Percentiles rank a stretch among this genome's conserved stretches.
Evolutionary conservation across 129 eudicot genomes (phyloP).

Genomic region (Artemisia tridentata): DNA sequence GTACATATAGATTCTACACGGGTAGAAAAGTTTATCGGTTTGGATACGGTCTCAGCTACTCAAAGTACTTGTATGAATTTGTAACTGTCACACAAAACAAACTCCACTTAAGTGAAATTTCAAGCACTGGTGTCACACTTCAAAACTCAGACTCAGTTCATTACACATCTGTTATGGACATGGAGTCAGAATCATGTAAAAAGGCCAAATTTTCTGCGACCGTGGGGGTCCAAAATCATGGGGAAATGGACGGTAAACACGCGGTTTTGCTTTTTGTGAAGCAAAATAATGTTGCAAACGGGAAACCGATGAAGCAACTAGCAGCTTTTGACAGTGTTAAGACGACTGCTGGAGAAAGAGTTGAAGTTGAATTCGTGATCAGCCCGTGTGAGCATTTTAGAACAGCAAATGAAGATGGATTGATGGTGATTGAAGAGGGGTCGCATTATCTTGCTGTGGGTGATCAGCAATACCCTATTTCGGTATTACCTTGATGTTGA

Average conservation of each 20-base stretch:
- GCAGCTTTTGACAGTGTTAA: conserved; percentile 44
- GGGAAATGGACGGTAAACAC: conserved; percentile 48
- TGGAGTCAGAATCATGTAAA: conserved; percentile 35
- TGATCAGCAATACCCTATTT: conserved; percentile 46
- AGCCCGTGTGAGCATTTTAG: conserved; percentile 77
- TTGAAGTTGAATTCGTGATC: conserved; percentile 40
- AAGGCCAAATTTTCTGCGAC: conserved; percentile 41
- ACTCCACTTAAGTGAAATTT: conserved; percentile 28
- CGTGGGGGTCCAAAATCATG: conserved; percentile 40
- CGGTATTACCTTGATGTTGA: conserved; percentile 31
- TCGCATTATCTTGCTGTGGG: conserved; percentile 47
- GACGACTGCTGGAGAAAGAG: conserved; percentile 33
- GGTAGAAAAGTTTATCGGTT: conserved; percentile 73
- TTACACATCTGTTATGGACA: conserved; percentile 27
- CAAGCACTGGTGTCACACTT: conserved; percentile 22
- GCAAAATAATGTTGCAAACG: conserved; percentile 30
- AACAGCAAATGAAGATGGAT: conserved; percentile 63
- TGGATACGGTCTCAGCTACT: conserved; percentile 96
- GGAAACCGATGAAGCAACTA: conserved; percentile 42
- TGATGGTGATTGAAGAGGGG: conserved; percentile 70
- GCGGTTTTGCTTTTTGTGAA: conserved; percentile 47
- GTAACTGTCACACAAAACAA: conserved; percentile 52
- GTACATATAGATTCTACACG: conserved; percentile 87
- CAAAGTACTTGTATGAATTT: conserved; percentile 63
- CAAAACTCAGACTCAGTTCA: conserved; percentile 35